A percentile compares a stretch with the other conserved stretches of the same genome.
Conservation (phyloP, 2,329 filamentous ascomycete species). For the Sarocladiaceae sp. region DNA sequence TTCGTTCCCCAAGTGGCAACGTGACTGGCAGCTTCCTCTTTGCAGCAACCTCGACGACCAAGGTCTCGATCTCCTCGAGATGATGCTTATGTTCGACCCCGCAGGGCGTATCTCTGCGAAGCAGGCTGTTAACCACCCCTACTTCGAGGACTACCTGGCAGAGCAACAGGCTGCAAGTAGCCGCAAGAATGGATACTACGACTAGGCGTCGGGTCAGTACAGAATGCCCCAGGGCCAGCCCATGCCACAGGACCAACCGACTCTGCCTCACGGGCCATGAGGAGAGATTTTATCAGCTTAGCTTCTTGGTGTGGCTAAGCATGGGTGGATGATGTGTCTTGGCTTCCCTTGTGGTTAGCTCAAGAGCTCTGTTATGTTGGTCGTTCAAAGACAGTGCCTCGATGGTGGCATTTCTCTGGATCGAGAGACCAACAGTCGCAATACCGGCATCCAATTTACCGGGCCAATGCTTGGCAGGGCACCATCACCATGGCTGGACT, state of each 20-base stretch:
- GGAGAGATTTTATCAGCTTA: too few species aligned
- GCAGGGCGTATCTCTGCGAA: conserved; percentile 85
- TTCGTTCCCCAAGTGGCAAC: conserved; percentile 87
- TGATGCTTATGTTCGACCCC: conserved; percentile 81
- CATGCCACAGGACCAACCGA: too few species aligned
- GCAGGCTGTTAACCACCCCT: conserved; percentile 78
- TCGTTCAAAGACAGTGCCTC: too few species aligned
- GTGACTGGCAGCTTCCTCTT: conserved; percentile 61
- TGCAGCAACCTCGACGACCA: conserved; percentile 70
- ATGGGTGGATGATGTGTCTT: too few species aligned
- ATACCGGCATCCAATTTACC: too few species aligned
- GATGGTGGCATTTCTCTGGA: too few species aligned
- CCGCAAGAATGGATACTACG: conserved; percentile 31
- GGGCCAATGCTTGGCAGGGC: too few species aligned
- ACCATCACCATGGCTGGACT: too few species aligned
- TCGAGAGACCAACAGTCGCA: too few species aligned
- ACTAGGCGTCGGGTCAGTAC: conserved; percentile 22
- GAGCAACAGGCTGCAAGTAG: conserved; percentile 23
- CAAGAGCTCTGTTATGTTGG: too few species aligned
- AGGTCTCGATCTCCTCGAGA: conserved; percentile 63
- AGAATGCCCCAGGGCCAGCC: conserved; percentile 13
- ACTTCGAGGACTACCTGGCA: conserved; percentile 54
- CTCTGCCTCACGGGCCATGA: background rate
- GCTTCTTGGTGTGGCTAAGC: too few species aligned
- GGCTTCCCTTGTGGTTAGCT: too few species aligned